These are phyloP conservation scores for Aquilaria agallochum DNA, from an alignment of 441 rosid genomes.

Conservation along the genomic window DNA sequence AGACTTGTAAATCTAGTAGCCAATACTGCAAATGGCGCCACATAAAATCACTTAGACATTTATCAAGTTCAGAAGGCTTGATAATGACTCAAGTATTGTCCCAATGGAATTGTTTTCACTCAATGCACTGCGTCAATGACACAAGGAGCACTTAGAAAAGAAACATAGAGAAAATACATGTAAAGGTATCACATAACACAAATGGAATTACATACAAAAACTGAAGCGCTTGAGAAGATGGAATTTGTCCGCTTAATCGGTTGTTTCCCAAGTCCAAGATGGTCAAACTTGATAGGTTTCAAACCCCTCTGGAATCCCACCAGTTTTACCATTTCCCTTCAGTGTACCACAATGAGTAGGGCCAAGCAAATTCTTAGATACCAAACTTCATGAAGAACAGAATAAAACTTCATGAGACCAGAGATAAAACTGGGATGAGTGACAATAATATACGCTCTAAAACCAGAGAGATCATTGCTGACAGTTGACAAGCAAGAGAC, in stretches of 20 bases:
- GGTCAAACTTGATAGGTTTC: constrained; percentile 75
- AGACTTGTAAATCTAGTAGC: neutral
- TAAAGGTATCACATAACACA: constrained; percentile 10
- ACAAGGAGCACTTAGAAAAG: constrained; percentile 5
- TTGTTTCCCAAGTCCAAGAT: constrained; percentile 87
- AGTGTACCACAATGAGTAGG: constrained; percentile 46
- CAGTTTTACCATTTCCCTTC: constrained; percentile 85
- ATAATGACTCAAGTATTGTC: constrained; percentile 64
- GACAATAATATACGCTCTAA: no score
- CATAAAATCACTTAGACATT: constrained; percentile 53
- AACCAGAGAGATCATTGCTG: no score
- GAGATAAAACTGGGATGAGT: no score
- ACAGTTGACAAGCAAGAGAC: no score
- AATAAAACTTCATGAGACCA: no score
- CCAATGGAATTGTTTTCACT: constrained; percentile 84
- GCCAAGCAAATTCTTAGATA: neutral
- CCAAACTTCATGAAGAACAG: neutral
- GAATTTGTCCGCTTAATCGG: constrained; percentile 70
- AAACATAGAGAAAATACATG: constrained; percentile 7
- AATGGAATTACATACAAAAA: constrained; percentile 64
- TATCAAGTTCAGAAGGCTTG: constrained; percentile 56
- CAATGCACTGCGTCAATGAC: constrained; percentile 51
- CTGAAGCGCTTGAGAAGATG: constrained; percentile 74
- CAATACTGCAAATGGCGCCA: neutral
- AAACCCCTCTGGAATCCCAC: constrained; percentile 75